Evolutionary conservation across 192 early-diverging fungal genomes (phyloP), one percentile per base, ranked within the genome.

Genomic region (Coemansia sp.): DNA sequence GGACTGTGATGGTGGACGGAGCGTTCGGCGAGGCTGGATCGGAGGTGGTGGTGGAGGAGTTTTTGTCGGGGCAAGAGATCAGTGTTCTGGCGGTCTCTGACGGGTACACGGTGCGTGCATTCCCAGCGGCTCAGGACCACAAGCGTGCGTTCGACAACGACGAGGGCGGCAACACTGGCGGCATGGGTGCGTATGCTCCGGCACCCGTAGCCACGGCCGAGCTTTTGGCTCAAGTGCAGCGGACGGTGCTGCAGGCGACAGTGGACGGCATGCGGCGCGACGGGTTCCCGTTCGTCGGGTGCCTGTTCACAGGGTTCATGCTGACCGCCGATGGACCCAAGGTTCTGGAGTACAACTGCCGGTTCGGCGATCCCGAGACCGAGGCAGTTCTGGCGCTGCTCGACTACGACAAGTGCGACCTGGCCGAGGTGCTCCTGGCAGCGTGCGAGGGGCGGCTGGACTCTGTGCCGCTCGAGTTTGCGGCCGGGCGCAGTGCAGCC

Each of bases 331-430:
- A 87, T 38, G 97, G 98, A 9, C 93, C 94, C 62, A 97, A 96
- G 84, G 94, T 97, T 11, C 87, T 99, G 34, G 98, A 99, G 82
- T 99, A 95, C 91, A 99, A 99, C 82, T 93, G 94, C 68, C 91
- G 98, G 13, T 98, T 99, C 71, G 98, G 98, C 38, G 98, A 99
- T 68, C 98, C 98, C 42, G 98, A 99, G 81, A 98, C 97, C 20
- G 94, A 99, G 80, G 95, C 92, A 6, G 92, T 97, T 11, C 87
- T 99, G 60, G 97, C 98, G 18, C 85, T 99, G 22, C 85, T 99
- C 33, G 90, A 90, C 67, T 57, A 57, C 54, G 91, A 93, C 70
- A 78, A 85, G 29, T 91, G 90, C 42, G 95, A 97, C 86, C 81
- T 99, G 31, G 91, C 91, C 49, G 92, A 96, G 67, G 90, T 98